Conservation (phyloP, 2,329 filamentous ascomycete species). For the Ophiostoma sp. region DNA sequence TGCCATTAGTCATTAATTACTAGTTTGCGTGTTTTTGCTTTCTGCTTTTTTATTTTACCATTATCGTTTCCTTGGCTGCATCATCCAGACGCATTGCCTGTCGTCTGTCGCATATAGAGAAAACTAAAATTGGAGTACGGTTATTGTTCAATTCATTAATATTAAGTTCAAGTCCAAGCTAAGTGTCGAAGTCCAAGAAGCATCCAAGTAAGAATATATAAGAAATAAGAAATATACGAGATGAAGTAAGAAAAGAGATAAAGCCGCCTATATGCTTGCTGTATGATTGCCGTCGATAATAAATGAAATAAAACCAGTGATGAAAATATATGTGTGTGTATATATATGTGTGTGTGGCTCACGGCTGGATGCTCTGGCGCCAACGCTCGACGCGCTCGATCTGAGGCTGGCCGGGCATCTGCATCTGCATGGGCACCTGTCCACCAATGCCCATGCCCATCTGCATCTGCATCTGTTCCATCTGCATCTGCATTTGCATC, state of each 20-base stretch:
- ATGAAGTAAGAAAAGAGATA: no score
- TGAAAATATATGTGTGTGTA: not conserved
- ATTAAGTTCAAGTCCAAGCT: not conserved
- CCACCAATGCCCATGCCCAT: slow-evolving; percentile 17
- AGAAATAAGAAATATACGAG: not conserved
- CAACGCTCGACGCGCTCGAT: slow-evolving; percentile 36
- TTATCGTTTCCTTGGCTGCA: slow-evolving; percentile 10
- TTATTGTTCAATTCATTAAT: not conserved
- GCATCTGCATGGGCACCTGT: slow-evolving; percentile 27
- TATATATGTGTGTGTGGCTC: not conserved
- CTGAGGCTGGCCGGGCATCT: slow-evolving; percentile 28
- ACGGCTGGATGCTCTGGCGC: slow-evolving; percentile 33
- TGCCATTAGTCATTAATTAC: not conserved
- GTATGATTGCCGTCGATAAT: not conserved
- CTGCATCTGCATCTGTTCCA: slow-evolving; percentile 19
- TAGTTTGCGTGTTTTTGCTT: not conserved
- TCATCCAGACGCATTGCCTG: slow-evolving; percentile 14
- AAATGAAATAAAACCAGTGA: not conserved
- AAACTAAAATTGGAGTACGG: slow-evolving; percentile 20
- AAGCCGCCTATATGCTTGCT: not conserved
- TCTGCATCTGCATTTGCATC: not conserved
- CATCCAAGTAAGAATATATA: not conserved
- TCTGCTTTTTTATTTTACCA: not conserved
- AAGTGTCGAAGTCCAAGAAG: no score
- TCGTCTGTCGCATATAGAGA: slow-evolving; percentile 19